Conservation (phyloP, 768 basidiomycete species). For the Boletus tylopilopsis region DNA sequence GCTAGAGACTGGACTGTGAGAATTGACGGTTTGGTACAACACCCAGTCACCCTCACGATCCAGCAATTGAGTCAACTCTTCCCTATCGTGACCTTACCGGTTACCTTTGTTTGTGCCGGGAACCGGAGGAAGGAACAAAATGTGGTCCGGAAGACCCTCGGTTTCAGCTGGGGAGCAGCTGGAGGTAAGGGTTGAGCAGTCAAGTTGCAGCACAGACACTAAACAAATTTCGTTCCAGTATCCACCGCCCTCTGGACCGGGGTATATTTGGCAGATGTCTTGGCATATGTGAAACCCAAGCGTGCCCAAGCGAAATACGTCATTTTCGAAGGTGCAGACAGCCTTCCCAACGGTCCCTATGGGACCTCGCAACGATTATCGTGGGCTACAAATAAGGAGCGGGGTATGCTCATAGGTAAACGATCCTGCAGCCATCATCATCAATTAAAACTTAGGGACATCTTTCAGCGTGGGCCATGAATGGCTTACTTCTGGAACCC, state of each 20-base stretch:
- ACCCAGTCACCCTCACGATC: conserved; percentile 39
- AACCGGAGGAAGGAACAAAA: conserved; percentile 68
- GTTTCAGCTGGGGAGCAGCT: conserved; percentile 54
- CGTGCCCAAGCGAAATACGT: conserved; percentile 42
- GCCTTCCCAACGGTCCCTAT: conserved; percentile 56
- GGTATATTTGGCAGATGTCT: conserved; percentile 51
- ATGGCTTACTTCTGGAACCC: conserved; percentile 52
- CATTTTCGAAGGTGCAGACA: conserved; percentile 57
- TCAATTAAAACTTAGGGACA: not conserved
- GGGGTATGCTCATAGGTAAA: conserved; percentile 48
- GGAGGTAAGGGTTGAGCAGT: conserved; percentile 26
- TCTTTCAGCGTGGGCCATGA: conserved; percentile 50
- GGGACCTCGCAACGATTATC: conserved; percentile 48
- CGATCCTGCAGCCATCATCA: not conserved
- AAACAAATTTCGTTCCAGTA: conserved; percentile 19
- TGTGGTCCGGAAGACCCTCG: conserved; percentile 50
- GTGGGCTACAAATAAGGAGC: conserved; percentile 42
- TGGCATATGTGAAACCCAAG: conserved; percentile 42
- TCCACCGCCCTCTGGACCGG: conserved; percentile 60
- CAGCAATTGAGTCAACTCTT: conserved; percentile 44
- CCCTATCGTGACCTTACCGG: conserved; percentile 51
- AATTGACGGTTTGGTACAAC: conserved; percentile 37
- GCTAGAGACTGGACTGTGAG: conserved; percentile 43
- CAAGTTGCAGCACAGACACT: not conserved
- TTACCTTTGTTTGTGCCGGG: conserved; percentile 62